Evolutionary conservation across 1,284 basidiomycete species (phyloP).

Genomic region (Rhodotorula sp.): DNA sequence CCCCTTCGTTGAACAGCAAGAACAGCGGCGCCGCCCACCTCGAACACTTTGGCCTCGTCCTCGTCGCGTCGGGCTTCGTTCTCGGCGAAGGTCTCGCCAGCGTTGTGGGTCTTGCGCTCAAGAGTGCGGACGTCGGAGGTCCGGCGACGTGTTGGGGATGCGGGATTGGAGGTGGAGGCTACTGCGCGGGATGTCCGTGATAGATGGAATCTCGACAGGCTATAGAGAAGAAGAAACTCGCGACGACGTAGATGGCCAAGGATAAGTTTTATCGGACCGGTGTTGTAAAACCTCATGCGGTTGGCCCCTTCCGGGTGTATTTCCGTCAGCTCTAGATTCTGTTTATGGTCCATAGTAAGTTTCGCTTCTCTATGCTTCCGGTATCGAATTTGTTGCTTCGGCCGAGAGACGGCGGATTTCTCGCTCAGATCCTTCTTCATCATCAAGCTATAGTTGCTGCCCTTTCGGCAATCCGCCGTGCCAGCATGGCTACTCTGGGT

Average conservation of each 20-base stretch:
- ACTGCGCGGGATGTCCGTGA: slow-evolving; percentile 40
- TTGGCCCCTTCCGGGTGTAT: not conserved
- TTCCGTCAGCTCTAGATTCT: too few relatives aligned
- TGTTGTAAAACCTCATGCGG: not conserved
- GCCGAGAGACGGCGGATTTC: too few relatives aligned
- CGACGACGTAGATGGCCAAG: too few relatives aligned
- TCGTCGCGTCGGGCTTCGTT: slow-evolving; percentile 92
- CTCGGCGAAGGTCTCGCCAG: slow-evolving; percentile 87
- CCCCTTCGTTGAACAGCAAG: not conserved
- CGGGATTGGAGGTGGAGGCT: slow-evolving; percentile 63
- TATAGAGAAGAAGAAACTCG: not conserved
- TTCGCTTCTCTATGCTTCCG: too few relatives aligned
- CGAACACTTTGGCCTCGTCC: slow-evolving; percentile 70
- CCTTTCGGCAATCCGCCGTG: too few relatives aligned
- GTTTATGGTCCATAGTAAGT: too few relatives aligned
- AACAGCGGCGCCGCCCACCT: slow-evolving; percentile 48
- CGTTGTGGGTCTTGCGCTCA: slow-evolving; percentile 72
- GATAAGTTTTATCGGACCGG: too few relatives aligned
- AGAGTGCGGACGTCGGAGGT: slow-evolving; percentile 66
- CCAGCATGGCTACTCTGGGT: not conserved
- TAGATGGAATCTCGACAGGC: not conserved
- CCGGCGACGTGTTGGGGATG: slow-evolving; percentile 81
- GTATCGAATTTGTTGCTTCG: too few relatives aligned
- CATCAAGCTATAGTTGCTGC: too few relatives aligned
- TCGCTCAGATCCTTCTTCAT: too few relatives aligned